Base-by-base conservation (phyloP, 768 basidiomycete genomes). In the Calocera viscosa region DNA sequence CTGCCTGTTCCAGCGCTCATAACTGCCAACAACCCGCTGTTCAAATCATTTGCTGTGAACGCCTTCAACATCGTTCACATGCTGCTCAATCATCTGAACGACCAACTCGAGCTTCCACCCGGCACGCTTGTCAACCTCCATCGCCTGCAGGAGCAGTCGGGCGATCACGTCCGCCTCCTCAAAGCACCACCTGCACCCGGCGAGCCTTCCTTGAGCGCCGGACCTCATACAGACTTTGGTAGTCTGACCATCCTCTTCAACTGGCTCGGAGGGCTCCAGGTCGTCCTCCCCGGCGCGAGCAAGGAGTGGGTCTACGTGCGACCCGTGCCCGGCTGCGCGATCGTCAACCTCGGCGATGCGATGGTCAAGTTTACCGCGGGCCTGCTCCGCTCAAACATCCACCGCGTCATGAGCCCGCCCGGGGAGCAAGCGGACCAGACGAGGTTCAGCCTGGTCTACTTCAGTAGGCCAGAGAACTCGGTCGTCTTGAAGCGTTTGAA, bases 391-490 rank as follows among this genome's bases (percentile, higher is more conserved):
- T 87, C 86, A 5, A 85, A 84, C 71, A 75, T 86, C 19, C 86
- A 87, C 71, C 81, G 86, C 38, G 86, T 86, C 5, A 77, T 86
- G 81, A 60, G 53, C 53, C 84, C 88, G 0, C 87, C 87, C 0
- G 82, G 84, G 7, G 69, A 74, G 2, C 88, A 90, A 73, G 76
- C 76, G 1, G 72, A 76, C 10, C 73, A 78, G 33, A 82, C 82
- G 35, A 79, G 87, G 11, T 88, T 84, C 82, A 88, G 87, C 2
- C 75, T 88, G 12, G 86, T 86, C 0, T 89, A 82, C 75, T 88
- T 89, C 75, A 84, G 81, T 0, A 79, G 88, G 24, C 86, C 86
- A 0, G 82, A 81, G 7, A 80, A 86, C 72, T 77, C 78, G 1
- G 76, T 80, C 40, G 67, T 79, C 0, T 80, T 88, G 12, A 80